Evolutionary conservation across 2,329 filamentous ascomycete species (phyloP), one percentile per base, ranked within the genome.

Genomic region (Paraphoma sp.): DNA sequence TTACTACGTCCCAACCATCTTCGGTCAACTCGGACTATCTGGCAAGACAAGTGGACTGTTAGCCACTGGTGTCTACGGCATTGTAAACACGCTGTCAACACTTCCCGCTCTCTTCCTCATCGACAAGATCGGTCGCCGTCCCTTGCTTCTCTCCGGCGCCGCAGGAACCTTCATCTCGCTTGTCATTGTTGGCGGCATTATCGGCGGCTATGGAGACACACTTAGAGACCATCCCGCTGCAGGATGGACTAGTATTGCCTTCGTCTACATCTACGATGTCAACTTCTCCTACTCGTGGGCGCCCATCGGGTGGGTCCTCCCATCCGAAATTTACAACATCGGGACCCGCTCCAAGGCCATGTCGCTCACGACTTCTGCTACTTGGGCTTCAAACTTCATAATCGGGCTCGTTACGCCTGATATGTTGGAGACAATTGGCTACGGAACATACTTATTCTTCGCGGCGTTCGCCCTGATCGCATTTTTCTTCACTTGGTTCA

Each of bases 321-420:
- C 91, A 0, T 85, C 88, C 1, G 89, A 92, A 75, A 86, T 93
- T 30, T 93, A 87, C 86, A 89, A 89, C 0, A 76, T 91, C 7
- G 87, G 84, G 54, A 86, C 86, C n/a, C 83, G 66, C 17, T 84
- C 89, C 0, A 90, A 91, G 56, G 90, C 89, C 47, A 88, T 90
- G 17, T 83, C 89, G 0, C 78, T 93, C 0, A 89, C 87, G 6
- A 88, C 88, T 11, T 74, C 69, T 58, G 92, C 89, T 74, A 96
- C 95, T 85, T 96, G 92, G 92, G 85, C 94, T 64, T 10, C 14
- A 7, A 36, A 92, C 45, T 73, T 68, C 43, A 62, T 73, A 43
- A 93, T 96, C 57, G 89, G 90, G 1, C 54, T 68, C 2, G 62
- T 70, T 45, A 92, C 89, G 0, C 90, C 90, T 0, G 93, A 90